Evolutionary conservation across 176 grass and related monocot species (phyloP).

Genomic region (Carex littledalei): DNA sequence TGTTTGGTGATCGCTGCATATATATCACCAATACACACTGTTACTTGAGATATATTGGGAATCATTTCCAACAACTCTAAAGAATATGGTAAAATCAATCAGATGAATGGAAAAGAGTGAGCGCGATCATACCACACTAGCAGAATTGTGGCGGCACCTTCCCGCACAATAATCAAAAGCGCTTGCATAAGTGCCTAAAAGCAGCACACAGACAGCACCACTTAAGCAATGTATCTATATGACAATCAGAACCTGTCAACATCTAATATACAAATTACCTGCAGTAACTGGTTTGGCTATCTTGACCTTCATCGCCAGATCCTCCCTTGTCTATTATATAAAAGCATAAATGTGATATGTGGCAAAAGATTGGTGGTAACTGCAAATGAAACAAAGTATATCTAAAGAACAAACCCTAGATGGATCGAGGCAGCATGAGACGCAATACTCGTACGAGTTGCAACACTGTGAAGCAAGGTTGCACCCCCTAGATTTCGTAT

Average conservation of each 20-base stretch:
- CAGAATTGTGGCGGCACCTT: constrained; percentile 89
- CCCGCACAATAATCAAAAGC: constrained; percentile 81
- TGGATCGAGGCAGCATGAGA: constrained; percentile 93
- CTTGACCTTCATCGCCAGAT: constrained; percentile 58
- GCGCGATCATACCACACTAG: constrained; percentile 59
- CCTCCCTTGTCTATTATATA: constrained; percentile 49
- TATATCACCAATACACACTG: neutral
- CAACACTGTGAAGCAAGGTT: constrained; percentile 63
- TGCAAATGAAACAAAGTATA: constrained; percentile 4
- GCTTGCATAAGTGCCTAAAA: constrained; percentile 57
- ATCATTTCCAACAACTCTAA: neutral
- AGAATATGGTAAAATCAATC: neutral
- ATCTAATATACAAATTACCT: constrained; percentile 39
- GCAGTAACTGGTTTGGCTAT: constrained; percentile 78
- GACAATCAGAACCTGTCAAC: neutral
- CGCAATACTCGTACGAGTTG: constrained; percentile 90
- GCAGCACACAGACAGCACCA: constrained; percentile 24
- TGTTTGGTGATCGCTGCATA: neutral
- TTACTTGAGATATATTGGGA: neutral
- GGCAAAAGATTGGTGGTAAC: neutral
- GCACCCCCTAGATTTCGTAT: constrained; percentile 60
- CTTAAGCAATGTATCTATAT: neutral
- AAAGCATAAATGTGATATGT: neutral
- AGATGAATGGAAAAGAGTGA: neutral
- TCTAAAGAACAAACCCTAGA: constrained; percentile 44